A percentile compares a stretch with the other conserved stretches of the same genome.
Conservation (phyloP, 2,329 filamentous ascomycete genomes). For the Phoma herbarum region DNA sequence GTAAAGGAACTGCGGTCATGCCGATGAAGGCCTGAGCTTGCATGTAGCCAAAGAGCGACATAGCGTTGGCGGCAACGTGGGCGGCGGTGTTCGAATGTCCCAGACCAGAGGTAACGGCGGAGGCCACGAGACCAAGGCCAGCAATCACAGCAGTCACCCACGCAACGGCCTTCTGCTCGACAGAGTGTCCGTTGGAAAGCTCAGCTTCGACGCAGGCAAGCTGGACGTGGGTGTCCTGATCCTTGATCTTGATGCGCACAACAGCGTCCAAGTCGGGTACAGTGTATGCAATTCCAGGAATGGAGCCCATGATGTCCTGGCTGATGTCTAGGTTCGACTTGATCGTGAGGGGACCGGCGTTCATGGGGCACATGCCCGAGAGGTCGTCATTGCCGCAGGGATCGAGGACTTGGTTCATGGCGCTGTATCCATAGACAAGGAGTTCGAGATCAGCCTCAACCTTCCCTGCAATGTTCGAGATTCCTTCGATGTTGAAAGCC, state of each 20-base stretch:
- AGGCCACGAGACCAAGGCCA: constrained; percentile 81
- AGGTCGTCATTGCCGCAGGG: constrained; percentile 73
- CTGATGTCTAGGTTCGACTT: constrained; percentile 69
- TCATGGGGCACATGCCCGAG: constrained; percentile 91
- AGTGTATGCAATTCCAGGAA: constrained; percentile 86
- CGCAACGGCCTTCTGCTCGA: constrained; percentile 86
- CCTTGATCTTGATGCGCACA: constrained; percentile 82
- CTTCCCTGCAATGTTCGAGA: constrained; percentile 83
- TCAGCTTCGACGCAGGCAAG: constrained; percentile 88
- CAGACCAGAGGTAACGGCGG: constrained; percentile 86
- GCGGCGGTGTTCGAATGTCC: constrained; percentile 94
- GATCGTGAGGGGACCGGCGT: constrained; percentile 80
- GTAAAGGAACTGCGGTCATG: constrained; percentile 80
- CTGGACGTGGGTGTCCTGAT: constrained; percentile 67
- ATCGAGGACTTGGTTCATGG: constrained; percentile 73
- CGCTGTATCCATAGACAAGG: constrained; percentile 82
- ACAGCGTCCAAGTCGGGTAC: constrained; percentile 91
- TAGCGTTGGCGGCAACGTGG: constrained; percentile 90
- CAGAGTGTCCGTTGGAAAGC: constrained; percentile 90
- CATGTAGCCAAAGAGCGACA: constrained; percentile 95
- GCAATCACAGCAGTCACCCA: constrained; percentile 91
- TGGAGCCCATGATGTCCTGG: constrained; percentile 68
- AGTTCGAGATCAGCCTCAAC: constrained; percentile 80
- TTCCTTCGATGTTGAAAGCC: constrained; percentile 77
- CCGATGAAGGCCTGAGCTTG: constrained; percentile 93